Conservation (phyloP, 306 rosid species). For the Citrullus colocynthis region DNA sequence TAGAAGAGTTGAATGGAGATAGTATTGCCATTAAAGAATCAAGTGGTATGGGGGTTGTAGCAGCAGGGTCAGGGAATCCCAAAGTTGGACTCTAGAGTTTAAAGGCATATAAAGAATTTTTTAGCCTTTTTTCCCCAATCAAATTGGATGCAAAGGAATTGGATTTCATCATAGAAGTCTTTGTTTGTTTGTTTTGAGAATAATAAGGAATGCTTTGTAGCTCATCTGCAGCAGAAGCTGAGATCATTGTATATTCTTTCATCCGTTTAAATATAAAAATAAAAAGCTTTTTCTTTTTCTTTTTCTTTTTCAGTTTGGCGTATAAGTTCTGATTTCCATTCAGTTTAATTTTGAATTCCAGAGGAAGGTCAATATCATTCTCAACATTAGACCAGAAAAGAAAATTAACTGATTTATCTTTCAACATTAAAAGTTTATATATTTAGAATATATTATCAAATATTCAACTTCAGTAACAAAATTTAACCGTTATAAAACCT, state of each 20-base stretch:
- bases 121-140: not conserved
- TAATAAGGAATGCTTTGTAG: not conserved
- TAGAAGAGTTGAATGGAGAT: slow-evolving; percentile 38
- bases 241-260: not conserved
- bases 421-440: no score
- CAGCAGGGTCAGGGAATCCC: slow-evolving; percentile 93
- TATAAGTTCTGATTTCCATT: not conserved
- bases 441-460: no score
- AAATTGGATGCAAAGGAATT: not conserved
- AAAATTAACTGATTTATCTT: no score
- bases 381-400: not conserved
- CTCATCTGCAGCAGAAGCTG: not conserved
- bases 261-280: not conserved
- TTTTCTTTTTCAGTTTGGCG: not conserved
- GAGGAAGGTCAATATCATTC: not conserved
- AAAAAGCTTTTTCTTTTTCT: not conserved
- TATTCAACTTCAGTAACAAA: no score
- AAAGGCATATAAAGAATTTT: not conserved
- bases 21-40: slow-evolving; percentile 26
- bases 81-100: slow-evolving; percentile 45
- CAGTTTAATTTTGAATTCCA: not conserved
- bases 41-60: slow-evolving; percentile 84
- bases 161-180: not conserved
- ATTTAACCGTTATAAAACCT: no score
- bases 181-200: not conserved